These are phyloP conservation scores for Huiozyma sinensis DNA, from an alignment of 805 yeast species.

Conservation along the genomic window DNA sequence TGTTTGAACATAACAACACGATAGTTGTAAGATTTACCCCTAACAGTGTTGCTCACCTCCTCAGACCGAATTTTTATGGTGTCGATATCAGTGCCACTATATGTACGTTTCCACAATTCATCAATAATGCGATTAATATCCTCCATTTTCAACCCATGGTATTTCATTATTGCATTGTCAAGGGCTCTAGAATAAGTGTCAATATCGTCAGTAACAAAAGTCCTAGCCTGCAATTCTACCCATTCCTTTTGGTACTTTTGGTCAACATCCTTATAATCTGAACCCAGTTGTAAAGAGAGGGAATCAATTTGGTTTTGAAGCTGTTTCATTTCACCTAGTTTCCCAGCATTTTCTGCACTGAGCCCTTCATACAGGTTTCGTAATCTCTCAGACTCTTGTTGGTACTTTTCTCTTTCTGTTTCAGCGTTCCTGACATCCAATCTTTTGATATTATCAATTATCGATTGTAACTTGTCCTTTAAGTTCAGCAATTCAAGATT, in stretches of 20 bases:
- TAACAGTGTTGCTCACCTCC: slow-evolving; percentile 31
- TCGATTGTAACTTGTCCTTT: slow-evolving; percentile 28
- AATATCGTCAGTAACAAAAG: slow-evolving; percentile 70
- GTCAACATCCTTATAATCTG: slow-evolving; percentile 65
- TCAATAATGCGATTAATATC: slow-evolving; percentile 81
- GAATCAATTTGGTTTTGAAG: slow-evolving; percentile 57
- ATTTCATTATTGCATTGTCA: slow-evolving; percentile 88
- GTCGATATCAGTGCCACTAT: slow-evolving; percentile 92
- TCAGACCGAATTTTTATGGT: slow-evolving; percentile 80
- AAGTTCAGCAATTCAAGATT: slow-evolving; percentile 49
- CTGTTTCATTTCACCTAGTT: slow-evolving; percentile 78
- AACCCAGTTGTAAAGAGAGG: slow-evolving; percentile 46
- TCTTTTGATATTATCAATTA: slow-evolving; percentile 32
- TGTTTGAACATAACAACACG: slow-evolving; percentile 92
- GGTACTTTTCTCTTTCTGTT: slow-evolving; percentile 48
- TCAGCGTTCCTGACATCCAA: slow-evolving; percentile 52
- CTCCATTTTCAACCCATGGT: slow-evolving; percentile 82
- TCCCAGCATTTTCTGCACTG: slow-evolving; percentile 61
- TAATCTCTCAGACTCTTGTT: slow-evolving; percentile 43
- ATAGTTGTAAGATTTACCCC: slow-evolving; percentile 71
- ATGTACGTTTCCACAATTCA: slow-evolving; percentile 89
- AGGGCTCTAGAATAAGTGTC: slow-evolving; percentile 73
- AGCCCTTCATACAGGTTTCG: slow-evolving; percentile 40
- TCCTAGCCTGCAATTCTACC: slow-evolving; percentile 64
- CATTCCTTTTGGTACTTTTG: slow-evolving; percentile 54